Percentiles rank a stretch among this genome's conserved stretches.
phyloP scores from a whole-genome alignment of 305 asterid species.

The Fraxinus velutina region DNA sequence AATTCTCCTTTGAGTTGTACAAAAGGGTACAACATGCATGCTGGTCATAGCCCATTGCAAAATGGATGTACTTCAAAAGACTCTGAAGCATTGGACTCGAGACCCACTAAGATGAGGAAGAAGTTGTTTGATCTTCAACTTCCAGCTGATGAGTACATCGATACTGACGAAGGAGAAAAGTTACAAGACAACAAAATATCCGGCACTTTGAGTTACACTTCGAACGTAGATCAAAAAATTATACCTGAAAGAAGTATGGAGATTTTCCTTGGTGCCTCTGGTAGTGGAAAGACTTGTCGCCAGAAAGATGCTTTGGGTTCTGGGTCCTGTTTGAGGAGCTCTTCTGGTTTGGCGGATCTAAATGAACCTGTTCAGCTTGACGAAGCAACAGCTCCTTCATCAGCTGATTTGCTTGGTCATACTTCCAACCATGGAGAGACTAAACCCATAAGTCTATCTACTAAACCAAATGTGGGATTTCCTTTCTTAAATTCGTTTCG shows the following conservation, averaged over 20 bases:
- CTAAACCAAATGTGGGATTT: constrained; percentile 37
- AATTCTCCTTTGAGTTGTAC: constrained; percentile 73
- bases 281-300: constrained; percentile 20
- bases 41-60: constrained; percentile 37
- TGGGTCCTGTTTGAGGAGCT: constrained; percentile 39
- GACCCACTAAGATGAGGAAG: constrained; percentile 76
- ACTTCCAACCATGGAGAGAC: constrained; percentile 35
- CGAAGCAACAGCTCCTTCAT: constrained; percentile 41
- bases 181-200: constrained; percentile 30
- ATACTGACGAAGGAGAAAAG: constrained; percentile 52
- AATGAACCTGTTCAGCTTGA: constrained; percentile 69
- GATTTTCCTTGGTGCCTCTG: constrained; percentile 18
- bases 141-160: constrained; percentile 76
- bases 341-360: constrained; percentile 61
- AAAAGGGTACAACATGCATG: constrained; percentile 40
- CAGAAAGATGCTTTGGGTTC: constrained; percentile 38
- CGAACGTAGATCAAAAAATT: constrained; percentile 29
- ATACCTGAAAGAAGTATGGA: constrained; percentile 28
- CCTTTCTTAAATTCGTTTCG: constrained; percentile 28
- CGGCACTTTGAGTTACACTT: constrained; percentile 27
- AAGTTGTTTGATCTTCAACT: constrained; percentile 80
- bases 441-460: constrained; percentile 36
- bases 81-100: constrained; percentile 46
- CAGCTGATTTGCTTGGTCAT: constrained; percentile 46
- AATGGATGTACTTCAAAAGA: constrained; percentile 49